Evolutionary conservation across 768 basidiomycete species (phyloP).

Genomic region (Nevesoporus exiguus): DNA sequence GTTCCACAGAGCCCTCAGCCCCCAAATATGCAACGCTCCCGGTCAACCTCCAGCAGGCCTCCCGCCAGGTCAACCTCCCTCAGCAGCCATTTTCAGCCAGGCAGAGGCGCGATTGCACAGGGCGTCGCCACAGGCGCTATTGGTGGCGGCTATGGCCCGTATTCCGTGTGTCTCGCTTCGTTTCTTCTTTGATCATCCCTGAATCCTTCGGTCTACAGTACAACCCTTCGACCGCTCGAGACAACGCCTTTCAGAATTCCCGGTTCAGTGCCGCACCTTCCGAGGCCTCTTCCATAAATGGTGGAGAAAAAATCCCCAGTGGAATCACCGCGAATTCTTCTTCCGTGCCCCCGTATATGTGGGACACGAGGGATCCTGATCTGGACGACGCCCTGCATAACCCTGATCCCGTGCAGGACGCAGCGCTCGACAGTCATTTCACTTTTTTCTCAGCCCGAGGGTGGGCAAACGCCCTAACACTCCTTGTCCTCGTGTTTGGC

Average conservation of each 20-base stretch:
- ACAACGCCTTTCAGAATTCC: conserved; percentile 44
- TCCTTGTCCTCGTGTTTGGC: conserved; percentile 63
- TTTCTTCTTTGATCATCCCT: conserved; percentile 1
- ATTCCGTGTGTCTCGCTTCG: conserved; percentile 55
- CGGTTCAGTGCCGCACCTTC: conserved; percentile 58
- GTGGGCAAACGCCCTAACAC: conserved; percentile 72
- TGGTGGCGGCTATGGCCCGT: conserved; percentile 81
- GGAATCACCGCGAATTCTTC: conserved; percentile 44
- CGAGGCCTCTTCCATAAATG: conserved; percentile 39
- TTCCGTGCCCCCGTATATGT: conserved; percentile 67
- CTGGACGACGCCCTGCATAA: conserved; percentile 89
- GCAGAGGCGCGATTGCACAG: conserved; percentile 59
- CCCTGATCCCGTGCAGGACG: conserved; percentile 73
- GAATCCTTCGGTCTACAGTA: conserved; percentile 40
- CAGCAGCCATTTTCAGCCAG: conserved; percentile 31
- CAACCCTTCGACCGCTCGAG: conserved; percentile 44
- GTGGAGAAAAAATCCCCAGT: conserved; percentile 35
- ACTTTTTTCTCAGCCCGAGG: conserved; percentile 80
- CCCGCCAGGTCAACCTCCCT: conserved; percentile 29
- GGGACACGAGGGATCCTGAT: conserved; percentile 80
- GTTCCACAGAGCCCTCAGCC: conserved; percentile 62
- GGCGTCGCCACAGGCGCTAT: conserved; percentile 80
- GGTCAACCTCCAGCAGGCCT: conserved; percentile 21
- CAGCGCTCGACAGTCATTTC: conserved; percentile 54
- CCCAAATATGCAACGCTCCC: conserved; percentile 28